A percentile compares a stretch with the other conserved stretches of the same genome.
phyloP scores from a whole-genome alignment of 331 rosid genomes.

The Dryas integrifolia region DNA sequence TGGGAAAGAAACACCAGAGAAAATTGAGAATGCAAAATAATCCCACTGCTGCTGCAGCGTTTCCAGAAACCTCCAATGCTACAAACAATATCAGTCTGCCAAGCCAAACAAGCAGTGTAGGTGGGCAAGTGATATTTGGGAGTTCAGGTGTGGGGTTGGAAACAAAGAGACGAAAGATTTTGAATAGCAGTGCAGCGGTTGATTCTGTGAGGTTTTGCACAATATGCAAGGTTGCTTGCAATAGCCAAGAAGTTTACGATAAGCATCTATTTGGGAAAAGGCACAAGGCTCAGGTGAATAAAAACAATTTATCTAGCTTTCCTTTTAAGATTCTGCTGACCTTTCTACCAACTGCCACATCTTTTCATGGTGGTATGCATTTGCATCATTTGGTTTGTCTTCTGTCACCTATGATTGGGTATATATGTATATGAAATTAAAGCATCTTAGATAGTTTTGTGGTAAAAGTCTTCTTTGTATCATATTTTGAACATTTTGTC shows the following conservation, averaged over 20 bases:
- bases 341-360: background rate
- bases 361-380: background rate
- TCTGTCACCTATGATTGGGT: background rate
- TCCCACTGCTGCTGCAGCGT: slow-evolving; percentile 22
- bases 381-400: background rate
- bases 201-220: slow-evolving; percentile 50
- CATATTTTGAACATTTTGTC: background rate
- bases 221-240: slow-evolving; percentile 54
- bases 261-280: slow-evolving; percentile 60
- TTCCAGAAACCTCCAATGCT: slow-evolving; percentile 18
- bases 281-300: slow-evolving; percentile 60
- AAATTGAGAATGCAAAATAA: slow-evolving; percentile 37
- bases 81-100: slow-evolving; percentile 23
- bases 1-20: slow-evolving; percentile 50
- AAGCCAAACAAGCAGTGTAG: slow-evolving; percentile 24
- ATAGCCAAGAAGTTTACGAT: slow-evolving; percentile 48
- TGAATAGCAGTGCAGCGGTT: slow-evolving; percentile 29
- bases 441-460: no score
- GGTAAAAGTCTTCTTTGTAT: background rate
- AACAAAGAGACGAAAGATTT: slow-evolving; percentile 43
- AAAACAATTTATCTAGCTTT: slow-evolving; percentile 17
- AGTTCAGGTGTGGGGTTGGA: slow-evolving; percentile 32
- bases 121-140: slow-evolving; percentile 34
- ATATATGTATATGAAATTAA: background rate
- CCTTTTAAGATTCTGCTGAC: slow-evolving; percentile 11